Percentiles rank a stretch among this genome's conserved stretches.
Evolutionary conservation across 2,329 filamentous ascomycete genomes (phyloP).

Genomic region (Fonsecaea nubica): DNA sequence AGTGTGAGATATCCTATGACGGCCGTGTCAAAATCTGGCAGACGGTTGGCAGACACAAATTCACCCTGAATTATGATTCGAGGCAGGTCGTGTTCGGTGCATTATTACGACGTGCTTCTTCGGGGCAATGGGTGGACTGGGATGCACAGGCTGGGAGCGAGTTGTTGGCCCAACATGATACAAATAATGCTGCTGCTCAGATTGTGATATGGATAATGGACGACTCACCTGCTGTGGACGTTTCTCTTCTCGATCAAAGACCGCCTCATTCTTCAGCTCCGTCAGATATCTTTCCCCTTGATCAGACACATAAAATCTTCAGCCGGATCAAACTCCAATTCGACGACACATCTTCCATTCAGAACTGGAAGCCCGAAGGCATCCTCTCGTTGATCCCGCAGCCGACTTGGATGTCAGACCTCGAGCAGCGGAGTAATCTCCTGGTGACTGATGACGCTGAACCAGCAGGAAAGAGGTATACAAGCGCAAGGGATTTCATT

Average conservation of each 20-base stretch:
- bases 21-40: background rate
- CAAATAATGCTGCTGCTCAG: background rate
- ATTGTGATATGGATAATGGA: conserved; percentile 2
- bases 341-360: background rate
- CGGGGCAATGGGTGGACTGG: conserved; percentile 1
- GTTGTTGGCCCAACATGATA: background rate
- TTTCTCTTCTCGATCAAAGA: background rate
- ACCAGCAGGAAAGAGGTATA: background rate
- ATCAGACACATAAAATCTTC: background rate
- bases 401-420: background rate
- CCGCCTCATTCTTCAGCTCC: background rate
- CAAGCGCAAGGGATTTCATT: background rate
- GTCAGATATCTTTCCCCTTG: background rate
- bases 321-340: conserved; percentile 5
- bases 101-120: background rate
- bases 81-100: conserved; percentile 2
- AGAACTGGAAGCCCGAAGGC: background rate
- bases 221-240: background rate
- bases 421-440: background rate
- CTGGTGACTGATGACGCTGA: background rate
- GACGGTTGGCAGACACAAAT: background rate
- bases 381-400: background rate
- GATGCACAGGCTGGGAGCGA: background rate
- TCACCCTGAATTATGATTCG: background rate
- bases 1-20: conserved; percentile 6